Base-by-base conservation (phyloP, 2,329 filamentous ascomycete species). In the Xylaria hypoxylon region DNA sequence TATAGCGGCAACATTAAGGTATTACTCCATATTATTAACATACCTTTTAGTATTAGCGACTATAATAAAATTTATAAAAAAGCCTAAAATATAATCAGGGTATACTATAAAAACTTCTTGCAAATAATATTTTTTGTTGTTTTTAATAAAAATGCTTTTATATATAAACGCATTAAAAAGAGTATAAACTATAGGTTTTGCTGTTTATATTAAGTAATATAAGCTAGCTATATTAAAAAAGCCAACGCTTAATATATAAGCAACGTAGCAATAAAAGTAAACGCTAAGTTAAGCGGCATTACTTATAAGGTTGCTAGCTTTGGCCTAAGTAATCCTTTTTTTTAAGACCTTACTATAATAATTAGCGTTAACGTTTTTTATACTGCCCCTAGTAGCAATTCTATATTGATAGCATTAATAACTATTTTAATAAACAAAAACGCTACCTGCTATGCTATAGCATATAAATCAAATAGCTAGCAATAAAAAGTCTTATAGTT, bases 231-330 rank as follows among this genome's bases (percentile, higher is more conserved):
- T 65, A 92, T 95, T 0, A 73, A 81, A 42, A 91, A 90, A 76
- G 87, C 87, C n/a, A 88, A 91, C 24, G 85, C 86, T 0, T 96
- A 99, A 74, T 98, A 98, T 79, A 91, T 92, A 74, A 96, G 92
- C 0, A 99, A 99, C 68, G 93, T 99, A 0, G 87, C 89, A 70
- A 96, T 99, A 93, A 99, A 99, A 82, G 89, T 99, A 71, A 98
- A 99, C 73, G 92, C 93, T 3, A 99, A 99, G 82, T 86, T 99
- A 2, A 96, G 96, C 15, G 96, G 96, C 5, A 86, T 88, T 0
- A 97, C 93, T 0, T 89, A 81, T 58, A 83, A 77, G 50, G 76
- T 81, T 8, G 68, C 75, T 42, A 76, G 69, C 58, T 78, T 73
- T 74, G 79, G 13, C 50, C 79, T 22, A 75, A 78, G 56, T 75